Evolutionary conservation across 2,329 filamentous ascomycete species (phyloP), one percentile per base, ranked within the genome.

Genomic region (Xylaria sp.): DNA sequence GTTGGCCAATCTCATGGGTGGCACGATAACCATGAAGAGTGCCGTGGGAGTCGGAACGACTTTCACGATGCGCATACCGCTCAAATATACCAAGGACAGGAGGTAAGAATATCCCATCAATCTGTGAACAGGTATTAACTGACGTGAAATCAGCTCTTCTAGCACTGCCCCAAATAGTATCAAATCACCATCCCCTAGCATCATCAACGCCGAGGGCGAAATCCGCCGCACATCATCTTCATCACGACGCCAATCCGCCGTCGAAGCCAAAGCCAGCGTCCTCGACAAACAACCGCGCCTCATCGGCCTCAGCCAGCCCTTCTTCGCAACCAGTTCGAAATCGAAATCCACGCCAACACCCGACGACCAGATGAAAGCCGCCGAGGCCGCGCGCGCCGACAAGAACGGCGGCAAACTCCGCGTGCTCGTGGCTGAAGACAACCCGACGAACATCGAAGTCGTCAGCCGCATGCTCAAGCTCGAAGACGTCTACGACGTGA

Each of bases 401-500:
- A 84, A 88, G 71, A 80, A 80, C 2, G 80, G 79, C 11, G 77
- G 81, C 35, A 91, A 87, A 65, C 80, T 96, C 48, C 86, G 89
- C 16, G 90, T 96, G 0, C 79, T 97, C 7, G 92, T 97, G 10
- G 92, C 92, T 0, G 92, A 97, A 63, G 78, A 83, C 69, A 83
- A 81, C 70, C 78, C 76, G 34, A 82, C 81, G 65, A 84, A 86
- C 61, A 79, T 85, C 59, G 79, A 85, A 63, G 80, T 82, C 0
- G 79, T 83, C 37, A 82, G 83, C 67, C 77, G 82, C 55, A 85
- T 88, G 82, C 76, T 88, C 34, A 91, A 91, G 72, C 80, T 92
- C 0, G 89, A 92, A 69, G 86, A 89, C 39, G 83, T 92, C n/a
- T 89, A 89, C 72, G 90, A 96, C 70, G 91, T 96, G 13, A 93